phyloP scores from a whole-genome alignment of 805 yeast genomes.

The Candida awuae region DNA sequence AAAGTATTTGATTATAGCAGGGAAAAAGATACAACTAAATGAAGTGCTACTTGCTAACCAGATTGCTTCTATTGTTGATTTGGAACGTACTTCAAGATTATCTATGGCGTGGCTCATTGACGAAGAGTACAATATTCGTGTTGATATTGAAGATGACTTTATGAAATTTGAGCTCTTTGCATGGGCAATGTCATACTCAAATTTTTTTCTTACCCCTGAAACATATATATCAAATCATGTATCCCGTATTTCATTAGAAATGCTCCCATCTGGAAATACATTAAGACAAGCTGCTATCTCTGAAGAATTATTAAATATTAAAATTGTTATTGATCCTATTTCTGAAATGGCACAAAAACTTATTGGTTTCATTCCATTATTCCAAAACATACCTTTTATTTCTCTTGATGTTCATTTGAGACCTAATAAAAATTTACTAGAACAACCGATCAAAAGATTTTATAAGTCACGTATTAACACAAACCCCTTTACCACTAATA shows the following conservation, averaged over 20 bases:
- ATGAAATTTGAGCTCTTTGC: conserved; percentile 19
- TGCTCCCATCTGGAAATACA: conserved; percentile 6
- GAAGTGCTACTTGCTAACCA: neutral
- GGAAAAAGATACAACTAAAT: conserved; percentile 36
- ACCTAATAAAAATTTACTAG: conserved; percentile 35
- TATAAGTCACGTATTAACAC: conserved; percentile 39
- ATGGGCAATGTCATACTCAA: conserved; percentile 18
- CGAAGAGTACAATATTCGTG: no score
- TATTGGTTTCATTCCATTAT: conserved; percentile 34
- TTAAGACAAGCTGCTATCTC: no score
- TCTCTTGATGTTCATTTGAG: conserved; percentile 47
- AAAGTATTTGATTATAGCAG: conserved; percentile 32
- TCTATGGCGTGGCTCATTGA: no score
- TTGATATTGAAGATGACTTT: conserved; percentile 4
- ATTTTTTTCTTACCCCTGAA: conserved; percentile 27
- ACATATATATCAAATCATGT: conserved; percentile 11
- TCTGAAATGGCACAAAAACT: conserved; percentile 60
- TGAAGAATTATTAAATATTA: conserved; percentile 39
- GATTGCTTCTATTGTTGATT: conserved; percentile 7
- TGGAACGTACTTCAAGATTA: conserved; percentile 12
- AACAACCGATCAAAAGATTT: conserved; percentile 48
- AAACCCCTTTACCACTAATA: conserved; percentile 21
- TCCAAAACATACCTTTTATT: conserved; percentile 41
- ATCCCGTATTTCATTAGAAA: conserved; percentile 17
- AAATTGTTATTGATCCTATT: conserved; percentile 63